Base-by-base conservation (phyloP, 2,329 filamentous ascomycete species). In the Colletotrichum zoysiae region DNA sequence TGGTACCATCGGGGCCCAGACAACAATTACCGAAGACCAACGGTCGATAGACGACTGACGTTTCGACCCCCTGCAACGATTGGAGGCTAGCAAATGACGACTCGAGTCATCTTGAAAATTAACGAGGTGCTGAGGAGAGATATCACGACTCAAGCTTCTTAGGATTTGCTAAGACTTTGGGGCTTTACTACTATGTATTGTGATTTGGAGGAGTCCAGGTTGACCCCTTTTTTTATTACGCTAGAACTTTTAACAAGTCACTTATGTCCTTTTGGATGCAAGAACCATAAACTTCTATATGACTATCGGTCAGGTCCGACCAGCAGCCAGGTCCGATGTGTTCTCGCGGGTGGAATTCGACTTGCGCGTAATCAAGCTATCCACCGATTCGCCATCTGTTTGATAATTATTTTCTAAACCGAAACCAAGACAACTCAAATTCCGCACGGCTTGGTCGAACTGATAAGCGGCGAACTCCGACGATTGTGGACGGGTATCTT, bases 111-210 rank as follows among this genome's bases (percentile, higher is more conserved):
- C 38, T 2, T 9, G 38, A 40, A 44, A 44, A 20, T 9, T 18
- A 20, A 20, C 12, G 46, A 23, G 23, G 46, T 11, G 74, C 76
- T 1, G 64, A 74, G 44, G 76, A 76, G 62, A 23, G 9, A 1
- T 23, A 50, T 40, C 12, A 26, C 5, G 46, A 12, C n/a, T 48
- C 44, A 3, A 2, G 7, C 11, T 50, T 14, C 1, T 23, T 23
- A 23, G 46, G 20, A 14, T 23, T 50, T n/a, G 46, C n/a, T 23
- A 9, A 12, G 2, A 23, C 5, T 11, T 4, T 8, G 46, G 11
- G n/a, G 46, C 46, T 5, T 30, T 30, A 30, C 30, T 30, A 30
- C 20, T 11, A n/a, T n/a, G n/a, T n/a, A 23, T 1, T 12, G 9
- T 23, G n/a, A 12, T 23, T 50, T 12, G 44, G 4, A 26, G 12